These are phyloP conservation scores for Cyberlindnera meyerae DNA, from an alignment of 805 yeast genomes.

Conservation along the genomic window DNA sequence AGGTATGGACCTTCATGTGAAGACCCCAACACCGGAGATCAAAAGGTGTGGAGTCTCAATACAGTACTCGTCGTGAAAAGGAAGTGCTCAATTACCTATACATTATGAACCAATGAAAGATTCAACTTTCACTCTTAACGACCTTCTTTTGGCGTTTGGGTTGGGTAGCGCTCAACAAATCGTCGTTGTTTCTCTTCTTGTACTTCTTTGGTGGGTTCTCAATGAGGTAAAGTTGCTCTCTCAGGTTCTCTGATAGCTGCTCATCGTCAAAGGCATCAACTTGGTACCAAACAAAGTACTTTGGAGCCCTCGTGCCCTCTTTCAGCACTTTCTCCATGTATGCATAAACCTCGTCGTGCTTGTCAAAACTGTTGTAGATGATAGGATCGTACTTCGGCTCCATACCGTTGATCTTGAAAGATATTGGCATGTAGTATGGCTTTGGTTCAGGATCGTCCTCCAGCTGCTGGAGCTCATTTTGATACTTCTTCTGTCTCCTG, in stretches of 20 bases:
- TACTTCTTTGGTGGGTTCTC: conserved; percentile 42
- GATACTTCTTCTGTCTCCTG: conserved; percentile 10
- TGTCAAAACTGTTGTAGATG: conserved; percentile 58
- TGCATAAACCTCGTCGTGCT: conserved; percentile 48
- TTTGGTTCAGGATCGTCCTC: conserved; percentile 29
- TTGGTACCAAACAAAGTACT: conserved; percentile 76
- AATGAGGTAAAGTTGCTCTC: conserved; percentile 51
- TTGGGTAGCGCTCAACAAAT: too few relatives aligned
- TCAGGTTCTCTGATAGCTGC: conserved; percentile 54
- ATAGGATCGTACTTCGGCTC: conserved; percentile 64
- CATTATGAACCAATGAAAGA: neutral
- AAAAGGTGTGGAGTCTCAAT: conserved; percentile 54
- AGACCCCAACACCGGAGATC: conserved; percentile 42
- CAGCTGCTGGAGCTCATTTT: conserved; percentile 2
- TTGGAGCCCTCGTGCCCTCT: conserved; percentile 55
- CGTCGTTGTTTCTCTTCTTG: conserved; percentile 23
- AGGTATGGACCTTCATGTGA: conserved; percentile 54
- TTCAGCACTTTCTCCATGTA: conserved; percentile 58
- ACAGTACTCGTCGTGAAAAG: conserved; percentile 46
- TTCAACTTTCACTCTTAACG: neutral
- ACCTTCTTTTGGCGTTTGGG: conserved; percentile 15
- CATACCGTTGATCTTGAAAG: conserved; percentile 60
- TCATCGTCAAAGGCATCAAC: conserved; percentile 74
- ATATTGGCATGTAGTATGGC: conserved; percentile 51
- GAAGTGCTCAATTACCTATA: neutral